Evolutionary conservation across 306 rosid species (phyloP).

Genomic region (Sophora flavescens): DNA sequence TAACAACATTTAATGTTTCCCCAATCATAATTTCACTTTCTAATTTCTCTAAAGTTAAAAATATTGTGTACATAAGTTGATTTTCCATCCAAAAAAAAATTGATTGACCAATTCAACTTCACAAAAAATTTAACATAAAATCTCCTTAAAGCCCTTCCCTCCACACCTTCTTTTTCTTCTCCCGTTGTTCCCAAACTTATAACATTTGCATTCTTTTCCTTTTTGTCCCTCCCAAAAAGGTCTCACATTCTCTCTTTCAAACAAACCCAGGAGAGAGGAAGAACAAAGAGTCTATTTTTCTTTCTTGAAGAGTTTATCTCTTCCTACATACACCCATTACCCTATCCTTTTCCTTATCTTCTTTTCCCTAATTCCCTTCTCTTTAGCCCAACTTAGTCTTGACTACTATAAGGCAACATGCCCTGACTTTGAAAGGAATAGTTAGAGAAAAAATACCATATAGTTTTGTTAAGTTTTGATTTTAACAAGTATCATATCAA

Average conservation of each 20-base stretch:
- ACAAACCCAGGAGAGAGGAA: conserved; percentile 40
- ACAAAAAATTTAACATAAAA: conserved; percentile 1
- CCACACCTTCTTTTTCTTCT: conserved; percentile 24
- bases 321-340: conserved; percentile 39
- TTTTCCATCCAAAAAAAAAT: neutral
- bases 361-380: too few species aligned
- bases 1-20: neutral
- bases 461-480: too few species aligned
- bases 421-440: too few species aligned
- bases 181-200: conserved; percentile 34
- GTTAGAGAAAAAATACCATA: too few species aligned
- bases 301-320: too few species aligned
- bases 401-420: too few species aligned
- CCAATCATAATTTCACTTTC: neutral
- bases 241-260: neutral
- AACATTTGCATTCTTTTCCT: conserved; percentile 13
- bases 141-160: conserved; percentile 52
- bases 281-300: conserved; percentile 3
- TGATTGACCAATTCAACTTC: too few species aligned
- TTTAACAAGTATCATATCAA: too few species aligned
- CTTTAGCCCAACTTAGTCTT: too few species aligned
- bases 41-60: neutral
- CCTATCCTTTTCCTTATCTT: too few species aligned
- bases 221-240: neutral
- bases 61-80: neutral